phyloP scores from a whole-genome alignment of 768 basidiomycete species.

The Trichaptum fuscoviolaceum region DNA sequence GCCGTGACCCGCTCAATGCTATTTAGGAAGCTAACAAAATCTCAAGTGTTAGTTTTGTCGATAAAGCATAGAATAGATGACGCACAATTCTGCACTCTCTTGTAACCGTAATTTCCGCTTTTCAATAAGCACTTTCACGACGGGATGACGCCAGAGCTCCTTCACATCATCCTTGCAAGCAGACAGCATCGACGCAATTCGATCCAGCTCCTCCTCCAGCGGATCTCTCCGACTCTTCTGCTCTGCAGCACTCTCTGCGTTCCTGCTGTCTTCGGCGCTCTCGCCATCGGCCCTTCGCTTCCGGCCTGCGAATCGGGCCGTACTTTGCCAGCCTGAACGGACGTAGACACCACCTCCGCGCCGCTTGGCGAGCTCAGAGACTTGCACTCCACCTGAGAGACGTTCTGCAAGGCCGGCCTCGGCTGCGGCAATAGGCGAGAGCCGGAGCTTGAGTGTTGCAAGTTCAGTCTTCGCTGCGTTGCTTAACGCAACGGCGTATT shows the following conservation, averaged over 20 bases:
- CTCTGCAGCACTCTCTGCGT: conserved; percentile 15
- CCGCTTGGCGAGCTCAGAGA: conserved; percentile 65
- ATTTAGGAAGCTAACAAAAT: conserved; percentile 56
- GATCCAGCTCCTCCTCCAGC: conserved; percentile 49
- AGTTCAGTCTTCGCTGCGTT: conserved; percentile 19
- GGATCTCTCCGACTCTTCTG: conserved; percentile 40
- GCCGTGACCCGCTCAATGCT: conserved; percentile 66
- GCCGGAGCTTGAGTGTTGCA: conserved; percentile 50
- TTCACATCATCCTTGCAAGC: conserved; percentile 59
- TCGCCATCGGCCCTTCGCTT: not conserved
- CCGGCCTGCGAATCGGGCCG: conserved; percentile 27
- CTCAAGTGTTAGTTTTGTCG: not conserved
- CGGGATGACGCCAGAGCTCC: conserved; percentile 67
- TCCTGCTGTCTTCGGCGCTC: not conserved
- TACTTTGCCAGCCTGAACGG: conserved; percentile 76
- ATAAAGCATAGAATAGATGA: conserved; percentile 13
- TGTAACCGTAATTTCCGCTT: conserved; percentile 72
- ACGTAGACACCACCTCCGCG: conserved; percentile 58
- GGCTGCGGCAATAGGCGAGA: conserved; percentile 54
- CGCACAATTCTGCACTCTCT: conserved; percentile 88
- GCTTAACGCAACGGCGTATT: conserved; percentile 1
- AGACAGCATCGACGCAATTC: conserved; percentile 35
- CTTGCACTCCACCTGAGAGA: conserved; percentile 66
- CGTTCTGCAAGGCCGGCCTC: conserved; percentile 65
- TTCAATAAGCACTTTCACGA: conserved; percentile 62